Evolutionary conservation across 148 eudicot genomes (phyloP), one percentile per base, ranked within the genome.

Genomic region (Silene uniflora): DNA sequence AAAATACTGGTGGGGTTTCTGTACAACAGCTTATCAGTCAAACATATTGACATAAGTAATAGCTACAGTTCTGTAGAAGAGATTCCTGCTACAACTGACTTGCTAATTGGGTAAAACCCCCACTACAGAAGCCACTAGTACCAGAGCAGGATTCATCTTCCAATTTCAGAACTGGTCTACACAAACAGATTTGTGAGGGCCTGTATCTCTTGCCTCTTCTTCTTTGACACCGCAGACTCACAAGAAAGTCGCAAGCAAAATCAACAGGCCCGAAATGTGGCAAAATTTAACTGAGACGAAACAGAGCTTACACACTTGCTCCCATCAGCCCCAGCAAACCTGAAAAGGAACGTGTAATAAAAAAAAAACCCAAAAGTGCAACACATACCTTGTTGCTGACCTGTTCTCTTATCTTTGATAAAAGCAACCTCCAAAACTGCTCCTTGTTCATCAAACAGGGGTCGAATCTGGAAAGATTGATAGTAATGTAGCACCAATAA

Each of bases 341-440:
- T 94, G 97, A 92, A 90, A 91, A 82, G 82, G 80, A 74, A 87
- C 77, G 80, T 67, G 18, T 14, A 23, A 81, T 27, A 64, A 75
- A 85, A 72, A 8, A 74, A 67, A 87, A 77, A 54, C 67, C 39
- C 24, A 13, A 71, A 81, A 81, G 55, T 49, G 62, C 62, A 62
- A 67, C 67, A 81, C 90, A 82, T 94, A 94, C 98, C 98, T 91
- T 92, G 97, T 47, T 91, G 98, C 78, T 81, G 91, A 42, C 98
- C 97, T 10, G 98, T 89, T 81, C 89, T 88, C 85, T 88, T 91
- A 74, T 94, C 98, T 83, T 86, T 94, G 75, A 94, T 94, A 72
- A 94, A 78, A 82, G 93, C 96, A 84, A 94, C 96, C 85, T 94
- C 98, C 72, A 94, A 59, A 73, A 94, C 98, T 64, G 79, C 83